Conservation (phyloP, 2,329 filamentous ascomycete species). For the Parastagonospora nodorum region DNA sequence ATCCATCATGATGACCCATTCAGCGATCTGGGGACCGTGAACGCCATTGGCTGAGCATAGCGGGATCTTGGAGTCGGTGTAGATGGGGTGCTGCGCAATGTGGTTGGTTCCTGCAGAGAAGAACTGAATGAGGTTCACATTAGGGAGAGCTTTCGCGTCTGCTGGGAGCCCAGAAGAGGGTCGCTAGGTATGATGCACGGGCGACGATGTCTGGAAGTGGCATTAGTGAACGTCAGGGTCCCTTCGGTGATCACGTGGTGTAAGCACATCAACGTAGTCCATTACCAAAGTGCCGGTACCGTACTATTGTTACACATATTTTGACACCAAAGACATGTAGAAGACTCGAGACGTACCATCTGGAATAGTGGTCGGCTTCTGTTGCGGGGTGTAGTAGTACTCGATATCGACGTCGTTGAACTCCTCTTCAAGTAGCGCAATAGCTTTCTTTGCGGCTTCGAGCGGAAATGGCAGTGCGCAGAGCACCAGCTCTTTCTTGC, state of each 20-base stretch:
- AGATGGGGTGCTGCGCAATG: slow-evolving; percentile 57
- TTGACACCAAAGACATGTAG: neutral
- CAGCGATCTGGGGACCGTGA: slow-evolving; percentile 68
- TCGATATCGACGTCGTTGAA: slow-evolving; percentile 40
- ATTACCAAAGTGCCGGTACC: neutral
- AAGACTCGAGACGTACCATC: slow-evolving; percentile 35
- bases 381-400: slow-evolving; percentile 31
- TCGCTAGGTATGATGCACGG: slow-evolving; percentile 54
- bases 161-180: slow-evolving; percentile 53
- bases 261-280: neutral
- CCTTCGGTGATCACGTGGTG: neutral
- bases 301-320: neutral
- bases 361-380: slow-evolving; percentile 46
- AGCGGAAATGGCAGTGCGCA: slow-evolving; percentile 49
- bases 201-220: slow-evolving; percentile 44
- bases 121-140: slow-evolving; percentile 59
- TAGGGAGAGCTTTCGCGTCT: slow-evolving; percentile 41
- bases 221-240: neutral
- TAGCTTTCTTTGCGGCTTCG: slow-evolving; percentile 20
- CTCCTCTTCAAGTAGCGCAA: slow-evolving; percentile 33
- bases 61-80: slow-evolving; percentile 57
- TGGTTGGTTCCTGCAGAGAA: slow-evolving; percentile 64
- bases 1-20: slow-evolving; percentile 69
- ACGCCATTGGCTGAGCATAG: slow-evolving; percentile 62
- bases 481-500: slow-evolving; percentile 45